Evolutionary conservation across 495 filamentous ascomycete species (phyloP).

Genomic region (Penicillium steckii): DNA sequence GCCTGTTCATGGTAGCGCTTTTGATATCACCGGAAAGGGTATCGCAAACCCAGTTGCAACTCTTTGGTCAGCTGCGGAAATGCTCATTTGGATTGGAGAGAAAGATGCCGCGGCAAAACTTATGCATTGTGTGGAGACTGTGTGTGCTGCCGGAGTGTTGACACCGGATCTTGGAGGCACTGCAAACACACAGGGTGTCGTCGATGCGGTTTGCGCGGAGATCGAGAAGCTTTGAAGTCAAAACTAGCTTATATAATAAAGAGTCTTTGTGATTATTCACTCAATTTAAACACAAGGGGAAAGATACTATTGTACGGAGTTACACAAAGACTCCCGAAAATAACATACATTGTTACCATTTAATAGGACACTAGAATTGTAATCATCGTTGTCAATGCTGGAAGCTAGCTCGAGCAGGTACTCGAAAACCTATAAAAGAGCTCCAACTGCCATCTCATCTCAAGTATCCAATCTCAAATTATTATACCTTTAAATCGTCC

Average conservation of each 20-base stretch:
- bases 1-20: constrained; percentile 60
- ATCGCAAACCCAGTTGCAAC: constrained; percentile 64
- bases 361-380: too few relatives aligned
- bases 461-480: neutral
- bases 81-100: constrained; percentile 61
- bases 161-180: constrained; percentile 57
- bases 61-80: constrained; percentile 63
- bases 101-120: constrained; percentile 48
- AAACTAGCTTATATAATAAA: too few relatives aligned
- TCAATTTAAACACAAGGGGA: neutral
- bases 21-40: constrained; percentile 66
- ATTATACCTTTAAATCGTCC: too few relatives aligned
- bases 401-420: too few relatives aligned
- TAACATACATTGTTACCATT: neutral
- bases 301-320: neutral
- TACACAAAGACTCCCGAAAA: neutral
- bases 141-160: constrained; percentile 47
- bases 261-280: neutral
- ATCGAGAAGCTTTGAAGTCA: constrained; percentile 30
- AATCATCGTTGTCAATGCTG: too few relatives aligned
- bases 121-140: constrained; percentile 55
- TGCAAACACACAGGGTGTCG: constrained; percentile 52
- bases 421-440: too few relatives aligned
- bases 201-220: constrained; percentile 53
- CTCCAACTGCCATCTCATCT: too few relatives aligned